Evolutionary conservation across 2,329 filamentous ascomycete species (phyloP), one percentile per base, ranked within the genome.

Genomic region (Onygenales sp.): DNA sequence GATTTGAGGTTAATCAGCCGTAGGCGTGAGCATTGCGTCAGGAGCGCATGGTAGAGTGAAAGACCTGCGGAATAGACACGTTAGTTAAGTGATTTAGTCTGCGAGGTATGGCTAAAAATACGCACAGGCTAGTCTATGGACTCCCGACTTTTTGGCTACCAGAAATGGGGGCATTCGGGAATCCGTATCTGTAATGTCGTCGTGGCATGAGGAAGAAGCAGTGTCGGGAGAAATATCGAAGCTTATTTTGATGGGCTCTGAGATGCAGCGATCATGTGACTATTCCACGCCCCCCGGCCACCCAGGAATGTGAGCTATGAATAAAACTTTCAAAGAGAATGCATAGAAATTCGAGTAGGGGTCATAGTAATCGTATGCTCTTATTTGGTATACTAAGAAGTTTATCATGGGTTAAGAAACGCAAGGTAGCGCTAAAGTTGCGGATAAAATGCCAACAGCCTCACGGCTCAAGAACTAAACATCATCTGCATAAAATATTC

Each of bases 121-220:
- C 69, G 60, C 58, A 74, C 73, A 74, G 57, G 72, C 71, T 66
- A 72, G 67, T n/a, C 72, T 67, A 63, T 75, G 72, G 42, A 65
- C 64, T 43, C 68, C 66, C 53, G 67, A 73, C 7, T 59, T 51
- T 35, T 61, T 65, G 17, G 69, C 68, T 42, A 65, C 58, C 44
- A 71, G 54, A 43, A 63, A 53, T 58, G 60, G 66, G 59, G 67
- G 70, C 71, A 75, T 74, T 57, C 59, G 61, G 54, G 59, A 50
- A 50, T 13, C 27, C 21, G 36, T 31, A 11, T 48, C 32, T 27
- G 47, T 49, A 9, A 27, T 27, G 21, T 27, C 21, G 21, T 27
- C 5, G 21, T 27, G 21, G 3, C 21, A 3, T 27, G 21, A 27
- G 21, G 21, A 27, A 27, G 3, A 27, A 27, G 21, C 21, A 27